phyloP scores from a whole-genome alignment of 371 early-diverging fungal species.

The Lichtheimia corymbifera region DNA sequence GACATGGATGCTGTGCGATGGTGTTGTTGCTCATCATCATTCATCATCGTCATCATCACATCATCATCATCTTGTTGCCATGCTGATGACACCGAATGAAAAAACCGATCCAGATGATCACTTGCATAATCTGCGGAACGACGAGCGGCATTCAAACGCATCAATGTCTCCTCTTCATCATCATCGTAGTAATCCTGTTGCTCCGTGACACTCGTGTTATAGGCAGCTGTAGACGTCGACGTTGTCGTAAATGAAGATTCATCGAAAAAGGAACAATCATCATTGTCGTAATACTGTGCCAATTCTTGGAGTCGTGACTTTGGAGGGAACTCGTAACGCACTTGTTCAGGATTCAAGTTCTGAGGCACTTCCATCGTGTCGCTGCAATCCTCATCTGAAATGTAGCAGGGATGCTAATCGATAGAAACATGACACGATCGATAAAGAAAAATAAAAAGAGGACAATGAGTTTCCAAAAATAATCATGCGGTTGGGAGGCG shows the following conservation, averaged over 20 bases:
- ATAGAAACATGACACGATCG: no score
- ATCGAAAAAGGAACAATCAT: slow-evolving; percentile 32
- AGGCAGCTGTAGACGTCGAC: slow-evolving; percentile 30
- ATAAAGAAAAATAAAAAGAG: no score
- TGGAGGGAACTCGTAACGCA: slow-evolving; percentile 46
- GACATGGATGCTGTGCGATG: slow-evolving; percentile 11
- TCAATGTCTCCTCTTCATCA: not conserved
- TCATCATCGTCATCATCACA: slow-evolving; percentile 14
- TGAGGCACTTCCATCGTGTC: slow-evolving; percentile 15
- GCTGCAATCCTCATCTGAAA: not conserved
- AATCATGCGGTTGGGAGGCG: no score
- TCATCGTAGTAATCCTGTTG: slow-evolving; percentile 7
- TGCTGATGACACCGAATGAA: slow-evolving; percentile 15
- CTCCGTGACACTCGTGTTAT: not conserved
- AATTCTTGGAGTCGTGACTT: slow-evolving; percentile 29
- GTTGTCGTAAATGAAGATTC: slow-evolving; percentile 43
- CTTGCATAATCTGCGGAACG: slow-evolving; percentile 7
- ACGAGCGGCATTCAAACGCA: no score
- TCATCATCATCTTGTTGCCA: no score
- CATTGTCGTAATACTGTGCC: slow-evolving; percentile 22
- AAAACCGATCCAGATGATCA: slow-evolving; percentile 25
- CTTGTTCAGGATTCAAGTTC: slow-evolving; percentile 42
- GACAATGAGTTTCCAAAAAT: no score
- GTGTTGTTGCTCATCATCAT: slow-evolving; percentile 33
- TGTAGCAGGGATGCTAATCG: no score